phyloP scores from a whole-genome alignment of 768 basidiomycete species.

The Peribolospora baueri region DNA sequence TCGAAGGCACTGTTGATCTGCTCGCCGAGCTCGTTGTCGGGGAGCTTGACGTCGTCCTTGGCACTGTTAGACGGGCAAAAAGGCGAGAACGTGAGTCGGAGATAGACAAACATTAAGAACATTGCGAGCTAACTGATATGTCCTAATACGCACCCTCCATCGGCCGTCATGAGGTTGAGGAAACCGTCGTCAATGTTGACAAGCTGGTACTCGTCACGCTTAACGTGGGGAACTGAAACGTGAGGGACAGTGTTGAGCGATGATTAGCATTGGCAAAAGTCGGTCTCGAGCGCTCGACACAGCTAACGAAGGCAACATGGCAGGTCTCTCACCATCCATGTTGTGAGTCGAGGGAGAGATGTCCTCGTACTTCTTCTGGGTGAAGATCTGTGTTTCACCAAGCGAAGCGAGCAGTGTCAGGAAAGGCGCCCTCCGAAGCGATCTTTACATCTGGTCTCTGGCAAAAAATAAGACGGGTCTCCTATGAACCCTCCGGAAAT shows the following conservation, averaged over 20 bases:
- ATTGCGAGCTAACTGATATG: conserved; percentile 7
- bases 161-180: conserved; percentile 73
- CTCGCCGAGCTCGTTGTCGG: conserved; percentile 56
- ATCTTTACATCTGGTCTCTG: too few relatives aligned
- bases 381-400: conserved; percentile 55
- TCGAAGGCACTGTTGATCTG: conserved; percentile 50
- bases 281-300: too few relatives aligned
- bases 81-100: neutral
- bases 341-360: conserved; percentile 95
- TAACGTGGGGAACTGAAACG: conserved; percentile 55
- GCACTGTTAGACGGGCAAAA: conserved; percentile 11
- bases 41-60: conserved; percentile 88
- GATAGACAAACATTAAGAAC: neutral
- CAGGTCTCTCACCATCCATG: conserved; percentile 36
- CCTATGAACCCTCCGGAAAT: neutral
- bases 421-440: neutral
- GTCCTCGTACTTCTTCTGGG: conserved; percentile 79
- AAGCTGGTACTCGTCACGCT: conserved; percentile 70
- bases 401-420: neutral
- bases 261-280: too few relatives aligned
- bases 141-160: conserved; percentile 26
- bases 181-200: conserved; percentile 58
- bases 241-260: too few relatives aligned
- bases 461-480: too few relatives aligned
- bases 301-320: too few relatives aligned